Evolutionary conservation across 805 yeast species (phyloP).

Genomic region (Hanseniaspora osmophila): DNA sequence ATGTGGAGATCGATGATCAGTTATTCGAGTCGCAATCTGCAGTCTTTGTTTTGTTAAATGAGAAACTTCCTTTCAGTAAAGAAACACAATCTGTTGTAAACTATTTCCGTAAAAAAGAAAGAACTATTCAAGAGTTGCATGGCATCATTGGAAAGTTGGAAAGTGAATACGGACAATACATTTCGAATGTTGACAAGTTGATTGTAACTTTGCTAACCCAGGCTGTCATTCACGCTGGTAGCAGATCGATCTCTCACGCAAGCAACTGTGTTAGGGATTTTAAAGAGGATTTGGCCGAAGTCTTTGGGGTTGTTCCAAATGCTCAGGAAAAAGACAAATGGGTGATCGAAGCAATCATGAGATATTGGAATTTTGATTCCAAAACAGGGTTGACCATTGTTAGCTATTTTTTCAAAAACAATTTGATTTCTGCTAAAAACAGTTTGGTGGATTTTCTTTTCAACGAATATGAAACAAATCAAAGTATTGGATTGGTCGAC

Average conservation of each 20-base stretch:
- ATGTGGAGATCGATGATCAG: slow-evolving; percentile 10
- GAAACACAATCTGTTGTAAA: slow-evolving; percentile 27
- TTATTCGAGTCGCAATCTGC: background rate
- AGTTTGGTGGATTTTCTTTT: slow-evolving; percentile 25
- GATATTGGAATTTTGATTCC: slow-evolving; percentile 53
- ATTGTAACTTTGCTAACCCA: slow-evolving; percentile 52
- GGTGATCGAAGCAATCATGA: slow-evolving; percentile 42
- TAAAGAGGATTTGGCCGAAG: slow-evolving; percentile 23
- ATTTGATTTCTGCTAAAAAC: slow-evolving; percentile 28
- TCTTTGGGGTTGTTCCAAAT: slow-evolving; percentile 19
- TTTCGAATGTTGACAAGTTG: slow-evolving; percentile 28
- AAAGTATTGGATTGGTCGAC: slow-evolving; percentile 28
- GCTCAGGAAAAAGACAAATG: slow-evolving; percentile 24
- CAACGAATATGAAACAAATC: slow-evolving; percentile 25
- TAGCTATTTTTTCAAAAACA: slow-evolving; percentile 35
- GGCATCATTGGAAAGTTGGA: slow-evolving; percentile 19
- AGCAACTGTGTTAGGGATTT: slow-evolving; percentile 37
- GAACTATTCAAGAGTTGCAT: slow-evolving; percentile 20
- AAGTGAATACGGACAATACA: slow-evolving; percentile 17
- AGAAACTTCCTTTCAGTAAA: slow-evolving; percentile 24
- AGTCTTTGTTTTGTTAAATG: slow-evolving; percentile 24
- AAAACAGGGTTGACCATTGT: slow-evolving; percentile 49
- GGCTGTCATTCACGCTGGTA: slow-evolving; percentile 67
- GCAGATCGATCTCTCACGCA: slow-evolving; percentile 73
- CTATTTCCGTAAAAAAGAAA: slow-evolving; percentile 22